phyloP scores from a whole-genome alignment of 305 asterid genomes.

The Fraxinus paxiana region DNA sequence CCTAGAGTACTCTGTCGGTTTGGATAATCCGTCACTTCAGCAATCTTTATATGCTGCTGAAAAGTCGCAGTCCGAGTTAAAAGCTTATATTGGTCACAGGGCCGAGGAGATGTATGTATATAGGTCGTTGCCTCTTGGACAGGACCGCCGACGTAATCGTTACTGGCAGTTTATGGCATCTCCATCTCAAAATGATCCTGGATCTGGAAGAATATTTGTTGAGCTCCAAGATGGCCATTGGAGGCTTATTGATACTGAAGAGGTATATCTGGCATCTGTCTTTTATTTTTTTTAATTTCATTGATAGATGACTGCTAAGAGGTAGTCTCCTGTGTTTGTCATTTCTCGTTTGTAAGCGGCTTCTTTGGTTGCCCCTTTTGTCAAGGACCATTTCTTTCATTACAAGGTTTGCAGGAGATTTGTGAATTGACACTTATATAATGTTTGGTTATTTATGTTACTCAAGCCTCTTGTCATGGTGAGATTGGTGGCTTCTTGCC shows the following conservation, averaged over 20 bases:
- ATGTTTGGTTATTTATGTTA: background rate
- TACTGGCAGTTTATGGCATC: constrained; percentile 79
- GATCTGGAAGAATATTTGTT: constrained; percentile 69
- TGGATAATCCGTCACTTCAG: constrained; percentile 48
- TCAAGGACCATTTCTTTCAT: too few relatives aligned
- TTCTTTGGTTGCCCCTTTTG: too few relatives aligned
- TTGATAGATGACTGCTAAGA: background rate
- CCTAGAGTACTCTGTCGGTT: constrained; percentile 38
- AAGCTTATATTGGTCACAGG: constrained; percentile 56
- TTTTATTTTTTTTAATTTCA: background rate
- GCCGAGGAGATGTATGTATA: constrained; percentile 77
- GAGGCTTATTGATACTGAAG: constrained; percentile 74
- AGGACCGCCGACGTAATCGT: constrained; percentile 74
- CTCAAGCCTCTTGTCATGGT: background rate
- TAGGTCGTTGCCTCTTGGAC: constrained; percentile 85
- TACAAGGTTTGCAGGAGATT: too few relatives aligned
- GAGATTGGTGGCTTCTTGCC: constrained; percentile 1
- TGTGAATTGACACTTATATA: background rate
- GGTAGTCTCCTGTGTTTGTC: background rate
- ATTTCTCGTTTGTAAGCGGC: background rate
- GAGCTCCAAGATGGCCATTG: constrained; percentile 61
- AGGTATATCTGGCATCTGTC: constrained; percentile 38
- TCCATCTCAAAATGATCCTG: constrained; percentile 71
- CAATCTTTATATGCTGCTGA: constrained; percentile 60
- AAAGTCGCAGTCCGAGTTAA: constrained; percentile 64